phyloP scores from a whole-genome alignment of 2,329 filamentous ascomycete species.

The Fusarium illudens region DNA sequence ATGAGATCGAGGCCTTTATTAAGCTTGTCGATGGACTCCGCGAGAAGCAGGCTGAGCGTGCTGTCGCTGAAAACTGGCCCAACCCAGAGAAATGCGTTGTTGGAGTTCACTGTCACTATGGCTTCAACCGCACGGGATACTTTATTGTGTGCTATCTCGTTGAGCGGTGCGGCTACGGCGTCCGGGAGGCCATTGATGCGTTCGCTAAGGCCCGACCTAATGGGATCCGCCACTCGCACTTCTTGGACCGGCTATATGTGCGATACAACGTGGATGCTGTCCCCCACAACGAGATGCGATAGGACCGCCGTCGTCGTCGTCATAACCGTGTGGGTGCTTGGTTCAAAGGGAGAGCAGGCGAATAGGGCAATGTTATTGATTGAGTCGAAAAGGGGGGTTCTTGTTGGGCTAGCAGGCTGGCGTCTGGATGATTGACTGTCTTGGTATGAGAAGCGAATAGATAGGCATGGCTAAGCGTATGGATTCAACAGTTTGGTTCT shows the following conservation, averaged over 20 bases:
- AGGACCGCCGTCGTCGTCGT: not conserved
- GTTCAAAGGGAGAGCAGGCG: not conserved
- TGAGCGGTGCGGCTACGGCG: conserved; percentile 74
- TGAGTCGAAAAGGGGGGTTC: not conserved
- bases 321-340: not conserved
- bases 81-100: conserved; percentile 60
- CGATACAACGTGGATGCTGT: conserved; percentile 64
- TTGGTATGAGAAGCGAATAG: not conserved
- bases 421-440: conserved; percentile 1
- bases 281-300: conserved; percentile 1
- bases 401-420: conserved; percentile 3
- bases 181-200: conserved; percentile 80
- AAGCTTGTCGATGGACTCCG: conserved; percentile 67
- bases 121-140: conserved; percentile 93
- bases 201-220: conserved; percentile 79
- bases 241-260: conserved; percentile 83
- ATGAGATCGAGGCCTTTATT: conserved; percentile 64
- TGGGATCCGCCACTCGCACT: conserved; percentile 90
- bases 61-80: conserved; percentile 51
- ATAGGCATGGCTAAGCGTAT: conserved; percentile 3
- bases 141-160: conserved; percentile 92
- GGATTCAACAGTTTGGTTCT: conserved; percentile 1
- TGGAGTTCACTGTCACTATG: conserved; percentile 94
- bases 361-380: not conserved
- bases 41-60: conserved; percentile 56